Evolutionary conservation across 2,329 filamentous ascomycete species (phyloP).

Genomic region (Thielaviopsis cerberus): DNA sequence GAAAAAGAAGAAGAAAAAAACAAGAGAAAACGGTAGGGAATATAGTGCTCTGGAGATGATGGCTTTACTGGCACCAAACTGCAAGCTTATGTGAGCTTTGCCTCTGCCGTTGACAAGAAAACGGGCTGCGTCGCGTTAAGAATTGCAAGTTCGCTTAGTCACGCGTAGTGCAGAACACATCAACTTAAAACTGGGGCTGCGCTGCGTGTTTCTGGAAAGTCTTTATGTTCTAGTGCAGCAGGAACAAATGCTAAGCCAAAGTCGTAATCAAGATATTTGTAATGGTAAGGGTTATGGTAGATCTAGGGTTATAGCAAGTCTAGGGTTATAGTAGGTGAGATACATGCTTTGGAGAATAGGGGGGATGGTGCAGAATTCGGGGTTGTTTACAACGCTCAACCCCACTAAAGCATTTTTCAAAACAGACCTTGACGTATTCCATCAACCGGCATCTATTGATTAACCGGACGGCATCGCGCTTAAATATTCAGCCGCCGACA

Average conservation of each 20-base stretch:
- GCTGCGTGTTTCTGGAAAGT: neutral
- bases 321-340: neutral
- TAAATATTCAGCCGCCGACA: neutral
- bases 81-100: neutral
- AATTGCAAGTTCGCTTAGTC: neutral
- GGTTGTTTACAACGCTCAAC: no score
- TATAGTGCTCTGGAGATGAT: no score
- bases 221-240: constrained; percentile 8
- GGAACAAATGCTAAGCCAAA: no score
- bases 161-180: neutral
- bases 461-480: neutral
- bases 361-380: no score
- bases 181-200: neutral
- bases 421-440: no score
- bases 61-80: neutral
- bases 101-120: neutral
- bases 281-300: neutral
- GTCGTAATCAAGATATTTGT: neutral
- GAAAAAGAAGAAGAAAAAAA: no score
- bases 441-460: no score
- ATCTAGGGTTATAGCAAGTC: no score
- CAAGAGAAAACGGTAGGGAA: no score
- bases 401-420: no score
- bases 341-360: no score
- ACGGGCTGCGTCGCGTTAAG: neutral